A percentile compares a stretch with the other conserved stretches of the same genome.
phyloP scores from a whole-genome alignment of 2,329 filamentous ascomycete species.

The Xylariaceae sp. region DNA sequence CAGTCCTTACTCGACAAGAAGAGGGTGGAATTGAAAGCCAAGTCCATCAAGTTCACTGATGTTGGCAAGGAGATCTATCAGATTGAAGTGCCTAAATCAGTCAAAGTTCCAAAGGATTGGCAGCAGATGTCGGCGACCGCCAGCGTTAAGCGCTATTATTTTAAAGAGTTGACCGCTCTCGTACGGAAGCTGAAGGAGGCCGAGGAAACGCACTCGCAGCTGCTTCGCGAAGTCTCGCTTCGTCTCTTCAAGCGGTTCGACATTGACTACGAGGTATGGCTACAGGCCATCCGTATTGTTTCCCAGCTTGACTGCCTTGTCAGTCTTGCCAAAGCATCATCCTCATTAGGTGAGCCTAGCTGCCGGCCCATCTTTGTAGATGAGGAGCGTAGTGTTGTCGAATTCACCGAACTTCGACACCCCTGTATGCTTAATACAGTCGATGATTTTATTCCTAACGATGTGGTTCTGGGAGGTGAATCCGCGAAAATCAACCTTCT shows the following conservation, averaged over 20 bases:
- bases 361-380: conserved; percentile 91
- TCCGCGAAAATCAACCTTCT: conserved; percentile 85
- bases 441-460: conserved; percentile 95
- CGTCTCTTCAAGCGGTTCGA: conserved; percentile 91
- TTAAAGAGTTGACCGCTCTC: conserved; percentile 77
- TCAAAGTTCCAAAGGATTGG: conserved; percentile 89
- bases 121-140: conserved; percentile 95
- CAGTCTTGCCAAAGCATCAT: conserved; percentile 87
- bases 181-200: conserved; percentile 91
- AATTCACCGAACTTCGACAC: conserved; percentile 90
- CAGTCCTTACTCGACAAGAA: conserved; percentile 73
- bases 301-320: conserved; percentile 95
- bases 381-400: conserved; percentile 81
- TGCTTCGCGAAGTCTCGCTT: conserved; percentile 82
- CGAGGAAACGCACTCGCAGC: conserved; percentile 90
- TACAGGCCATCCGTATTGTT: conserved; percentile 86
- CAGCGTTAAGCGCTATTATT: conserved; percentile 93
- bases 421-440: conserved; percentile 92
- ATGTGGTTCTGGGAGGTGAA: conserved; percentile 83
- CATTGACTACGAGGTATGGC: conserved; percentile 82
- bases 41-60: conserved; percentile 75
- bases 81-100: conserved; percentile 82
- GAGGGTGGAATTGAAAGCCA: conserved; percentile 76
- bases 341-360: conserved; percentile 81
- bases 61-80: conserved; percentile 98